A percentile compares a stretch with the other conserved stretches of the same genome.
These are phyloP conservation scores for Plasmodium adleri DNA, from an alignment of 169 alveolate species.

Conservation along the genomic window DNA sequence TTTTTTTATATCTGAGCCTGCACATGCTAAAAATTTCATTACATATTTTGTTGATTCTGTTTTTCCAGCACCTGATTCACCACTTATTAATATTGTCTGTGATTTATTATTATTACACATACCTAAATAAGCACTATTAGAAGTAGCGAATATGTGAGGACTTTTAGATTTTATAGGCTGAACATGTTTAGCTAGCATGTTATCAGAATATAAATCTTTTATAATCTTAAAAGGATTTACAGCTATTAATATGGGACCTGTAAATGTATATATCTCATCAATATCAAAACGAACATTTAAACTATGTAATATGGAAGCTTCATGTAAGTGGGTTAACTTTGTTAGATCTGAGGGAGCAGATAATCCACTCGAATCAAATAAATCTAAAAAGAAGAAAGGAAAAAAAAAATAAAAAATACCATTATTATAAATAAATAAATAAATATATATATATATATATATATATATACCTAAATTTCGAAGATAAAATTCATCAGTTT, in stretches of 20 bases:
- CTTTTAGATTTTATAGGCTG: slow-evolving; percentile 77
- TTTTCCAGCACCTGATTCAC: slow-evolving; percentile 99
- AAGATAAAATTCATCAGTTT: slow-evolving; percentile 49
- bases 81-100: slow-evolving; percentile 97
- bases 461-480: slow-evolving; percentile 30
- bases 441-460: not conserved
- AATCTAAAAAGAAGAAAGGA: slow-evolving; percentile 11
- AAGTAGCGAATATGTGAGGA: slow-evolving; percentile 96
- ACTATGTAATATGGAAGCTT: slow-evolving; percentile 94
- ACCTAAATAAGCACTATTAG: slow-evolving; percentile 94
- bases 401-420: not conserved
- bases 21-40: slow-evolving; percentile 94
- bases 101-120: slow-evolving; percentile 90
- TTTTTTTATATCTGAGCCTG: slow-evolving; percentile 86
- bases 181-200: slow-evolving; percentile 76
- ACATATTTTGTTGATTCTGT: slow-evolving; percentile 99
- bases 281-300: slow-evolving; percentile 91
- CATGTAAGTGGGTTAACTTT: slow-evolving; percentile 91
- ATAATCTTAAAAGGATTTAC: slow-evolving; percentile 96
- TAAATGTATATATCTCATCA: slow-evolving; percentile 95
- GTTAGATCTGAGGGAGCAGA: slow-evolving; percentile 91
- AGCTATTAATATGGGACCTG: slow-evolving; percentile 98
- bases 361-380: slow-evolving; percentile 49
- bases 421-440: not conserved
- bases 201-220: slow-evolving; percentile 81